Evolutionary conservation across 768 basidiomycete species (phyloP).

Genomic region (Russula sp.): DNA sequence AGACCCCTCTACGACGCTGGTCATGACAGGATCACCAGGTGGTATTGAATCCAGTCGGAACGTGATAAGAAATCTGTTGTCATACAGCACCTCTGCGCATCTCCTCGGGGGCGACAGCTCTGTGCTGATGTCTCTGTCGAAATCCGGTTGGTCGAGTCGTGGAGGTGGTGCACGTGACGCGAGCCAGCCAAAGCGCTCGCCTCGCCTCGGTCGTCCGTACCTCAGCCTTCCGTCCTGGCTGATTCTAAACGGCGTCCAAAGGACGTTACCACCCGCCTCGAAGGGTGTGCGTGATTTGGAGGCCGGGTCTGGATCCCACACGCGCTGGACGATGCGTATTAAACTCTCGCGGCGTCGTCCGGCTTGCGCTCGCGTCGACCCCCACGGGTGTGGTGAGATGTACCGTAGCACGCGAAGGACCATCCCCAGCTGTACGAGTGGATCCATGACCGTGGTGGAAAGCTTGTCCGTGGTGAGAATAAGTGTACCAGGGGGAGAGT

Average conservation of each 20-base stretch:
- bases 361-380: constrained; percentile 54
- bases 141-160: constrained; percentile 23
- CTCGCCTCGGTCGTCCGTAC: constrained; percentile 3
- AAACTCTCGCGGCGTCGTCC: constrained; percentile 43
- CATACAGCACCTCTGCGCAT: constrained; percentile 44
- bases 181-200: constrained; percentile 47
- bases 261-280: constrained; percentile 15
- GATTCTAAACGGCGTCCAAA: constrained; percentile 18
- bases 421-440: constrained; percentile 23
- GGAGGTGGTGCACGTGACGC: constrained; percentile 49
- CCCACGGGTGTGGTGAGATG: constrained; percentile 72
- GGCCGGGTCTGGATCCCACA: constrained; percentile 38
- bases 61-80: constrained; percentile 53
- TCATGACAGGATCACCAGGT: constrained; percentile 25
- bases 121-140: constrained; percentile 37
- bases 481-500: constrained; percentile 27
- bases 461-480: constrained; percentile 22
- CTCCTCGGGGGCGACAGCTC: constrained; percentile 17
- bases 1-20: constrained; percentile 23
- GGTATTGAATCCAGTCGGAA: constrained; percentile 43
- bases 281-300: constrained; percentile 24
- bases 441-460: constrained; percentile 16
- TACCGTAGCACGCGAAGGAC: constrained; percentile 50
- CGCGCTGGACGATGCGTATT: constrained; percentile 37
- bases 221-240: constrained; percentile 4